Evolutionary conservation across 129 eudicot genomes (phyloP).

Genomic region (Pseudognaphalium luteoalbum): DNA sequence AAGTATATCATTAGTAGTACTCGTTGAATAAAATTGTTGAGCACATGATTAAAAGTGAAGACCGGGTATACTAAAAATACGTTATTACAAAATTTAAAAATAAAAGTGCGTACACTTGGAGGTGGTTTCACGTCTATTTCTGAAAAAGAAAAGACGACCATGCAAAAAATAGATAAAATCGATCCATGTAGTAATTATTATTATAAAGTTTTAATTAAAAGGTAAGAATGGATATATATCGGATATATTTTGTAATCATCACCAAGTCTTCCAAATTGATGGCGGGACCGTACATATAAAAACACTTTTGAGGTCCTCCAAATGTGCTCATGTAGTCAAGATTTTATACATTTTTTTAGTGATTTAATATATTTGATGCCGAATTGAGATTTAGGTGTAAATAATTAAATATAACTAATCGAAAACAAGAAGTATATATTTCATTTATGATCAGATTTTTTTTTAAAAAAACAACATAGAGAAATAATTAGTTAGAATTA

Average conservation of each 20-base stretch:
- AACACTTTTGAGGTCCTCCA: conserved; percentile 20
- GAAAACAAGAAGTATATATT: too few relatives aligned
- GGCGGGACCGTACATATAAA: conserved; percentile 27
- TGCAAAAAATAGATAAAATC: conserved; percentile 2
- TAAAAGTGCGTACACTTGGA: background rate
- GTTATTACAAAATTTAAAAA: background rate
- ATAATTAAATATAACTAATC: too few relatives aligned
- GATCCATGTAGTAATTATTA: background rate
- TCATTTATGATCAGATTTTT: too few relatives aligned
- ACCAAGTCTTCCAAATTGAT: conserved; percentile 21
- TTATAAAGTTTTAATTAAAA: background rate
- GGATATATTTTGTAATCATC: background rate
- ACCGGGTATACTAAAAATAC: background rate
- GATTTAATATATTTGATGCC: background rate
- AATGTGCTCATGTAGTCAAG: conserved; percentile 8
- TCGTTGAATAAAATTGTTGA: background rate
- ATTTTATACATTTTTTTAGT: background rate
- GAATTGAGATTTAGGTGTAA: background rate
- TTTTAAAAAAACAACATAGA: too few relatives aligned
- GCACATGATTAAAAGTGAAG: background rate
- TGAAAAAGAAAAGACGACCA: background rate
- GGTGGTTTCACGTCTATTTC: background rate
- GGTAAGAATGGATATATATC: conserved; percentile 12
- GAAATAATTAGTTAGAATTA: too few relatives aligned
- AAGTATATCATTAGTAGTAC: background rate